Evolutionary conservation across 352 stramenopile species (phyloP), one percentile per base, ranked within the genome.

Genomic region (Phytophthora litchii): DNA sequence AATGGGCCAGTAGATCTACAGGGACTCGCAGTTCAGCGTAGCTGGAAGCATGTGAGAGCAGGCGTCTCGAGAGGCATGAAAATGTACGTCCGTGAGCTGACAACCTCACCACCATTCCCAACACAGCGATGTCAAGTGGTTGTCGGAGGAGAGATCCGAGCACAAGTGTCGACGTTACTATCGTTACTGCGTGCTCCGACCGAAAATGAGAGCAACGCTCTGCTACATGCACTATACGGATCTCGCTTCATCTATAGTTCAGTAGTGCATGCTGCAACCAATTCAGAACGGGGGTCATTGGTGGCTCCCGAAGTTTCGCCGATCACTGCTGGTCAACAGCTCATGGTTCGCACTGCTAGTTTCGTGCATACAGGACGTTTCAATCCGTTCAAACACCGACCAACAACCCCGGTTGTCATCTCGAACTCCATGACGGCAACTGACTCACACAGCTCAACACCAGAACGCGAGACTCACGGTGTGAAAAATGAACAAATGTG

Each of bases 181-280:
- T 52, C 58, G 12, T 20, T 76, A 14, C 27, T 76, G 27, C 48
- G 63, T 38, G 54, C 67, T 7, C 58, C 63, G 3, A 61, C 52
- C 1, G 67, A 76, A 56, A 67, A 41, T 31, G 57, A 76, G 29
- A 67, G 61, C 32, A 76, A 76, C 16, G 38, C 57, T 13, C 38
- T 72, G 5, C 37, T 69, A 19, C 49, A 37, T 16, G 59, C 53
- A 3, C 13, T 62, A 2, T 70, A 52, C 20, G 45, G 54, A 13
- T 56, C 58, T 20, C 48, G 42, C 2, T 65, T 64, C 19, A 76
- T 76, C 46, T 76, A 76, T 54, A 70, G 67, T 31, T 76, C 67
- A 14, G 42, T 76, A 3, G 29, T 72, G 23, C 67, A 72, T 38
- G 29, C 52, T 16, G 40, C 62, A 16, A n/a, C 41, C 5, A 43